Evolutionary conservation across 495 filamentous ascomycete species (phyloP), one percentile per base, ranked within the genome.

Genomic region (Penicillium alfredii): DNA sequence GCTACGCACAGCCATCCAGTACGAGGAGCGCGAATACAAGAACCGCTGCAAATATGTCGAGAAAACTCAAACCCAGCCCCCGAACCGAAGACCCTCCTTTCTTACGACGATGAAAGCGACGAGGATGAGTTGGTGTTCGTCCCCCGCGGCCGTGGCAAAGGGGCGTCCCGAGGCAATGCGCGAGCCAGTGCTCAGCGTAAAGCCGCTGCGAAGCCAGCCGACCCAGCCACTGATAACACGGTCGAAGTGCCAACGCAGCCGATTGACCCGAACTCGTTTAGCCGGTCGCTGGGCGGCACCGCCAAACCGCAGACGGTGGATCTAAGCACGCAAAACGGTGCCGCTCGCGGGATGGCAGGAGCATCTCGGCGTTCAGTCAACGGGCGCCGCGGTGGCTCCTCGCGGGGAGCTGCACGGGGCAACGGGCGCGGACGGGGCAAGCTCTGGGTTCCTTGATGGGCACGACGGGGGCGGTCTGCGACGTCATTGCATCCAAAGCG

Each of bases 61-160:
- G 35, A 66, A 66, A 36, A 63, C 53, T 4, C 63, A 69, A 50
- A 43, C 43, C 11, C 41, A 45, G 34, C 37, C 33, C 31, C 56
- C 19, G 64, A 71, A 39, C 61, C 64, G 7, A 67, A 64, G 44
- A 58, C 65, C 0, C 41, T 71, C 8, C 52, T 69, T 16, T 58
- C 62, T 10, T 67, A 70, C 34, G 71, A 74, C 19, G 61, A 66
- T 10, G 66, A 68, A 5, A 75, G 71, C 32, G 76, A 80, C 15
- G 77, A 79, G 35, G 76, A 81, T 44, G 72, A 76, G 30, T 59
- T 80, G 5, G 71, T 79, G 17, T 72, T 76, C 45, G 69, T 72
- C 24, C 71, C 71, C 10, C 69, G 68, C 12, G 64, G 64, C 22
- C 64, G 61, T 27, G 64, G 64, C 17, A 71, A 67, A 41, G 58